Conservation (phyloP, 768 basidiomycete genomes). For the Amanita exitialis region DNA sequence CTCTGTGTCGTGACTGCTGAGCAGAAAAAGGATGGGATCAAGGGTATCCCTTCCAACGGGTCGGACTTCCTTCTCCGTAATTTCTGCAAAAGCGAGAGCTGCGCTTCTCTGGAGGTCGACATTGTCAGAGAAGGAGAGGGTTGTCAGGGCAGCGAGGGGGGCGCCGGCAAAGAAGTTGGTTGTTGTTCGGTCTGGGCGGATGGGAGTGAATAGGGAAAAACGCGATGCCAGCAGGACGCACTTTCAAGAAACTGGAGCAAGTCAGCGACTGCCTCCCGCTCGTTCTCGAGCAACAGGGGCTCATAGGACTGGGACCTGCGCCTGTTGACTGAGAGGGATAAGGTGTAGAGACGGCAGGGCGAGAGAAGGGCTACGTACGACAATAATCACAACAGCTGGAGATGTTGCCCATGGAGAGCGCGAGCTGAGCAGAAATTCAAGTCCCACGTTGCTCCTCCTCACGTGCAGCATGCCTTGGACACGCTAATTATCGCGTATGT, state of each 20-base stretch:
- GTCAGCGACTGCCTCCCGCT: constrained; percentile 97
- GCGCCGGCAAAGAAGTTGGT: constrained; percentile 98
- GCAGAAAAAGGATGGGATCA: constrained; percentile 94
- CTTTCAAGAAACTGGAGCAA: constrained; percentile 96
- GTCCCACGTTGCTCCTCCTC: constrained; percentile 4
- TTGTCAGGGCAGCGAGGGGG: constrained; percentile 88
- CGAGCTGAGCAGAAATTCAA: constrained; percentile 1
- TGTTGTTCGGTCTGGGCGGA: constrained; percentile 77
- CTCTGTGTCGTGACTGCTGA: constrained; percentile 96
- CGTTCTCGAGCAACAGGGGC: constrained; percentile 80
- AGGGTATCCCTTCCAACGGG: constrained; percentile 95
- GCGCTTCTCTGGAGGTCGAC: constrained; percentile 98
- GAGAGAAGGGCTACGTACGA: constrained; percentile 37
- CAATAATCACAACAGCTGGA: constrained; percentile 79
- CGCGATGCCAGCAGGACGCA: constrained; percentile 27
- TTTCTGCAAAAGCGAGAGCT: constrained; percentile 96
- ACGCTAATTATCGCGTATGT: neutral
- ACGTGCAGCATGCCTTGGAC: neutral
- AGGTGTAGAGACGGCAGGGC: constrained; percentile 11
- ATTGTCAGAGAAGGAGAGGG: constrained; percentile 97
- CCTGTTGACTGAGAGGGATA: constrained; percentile 48
- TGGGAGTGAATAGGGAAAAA: neutral
- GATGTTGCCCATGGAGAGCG: constrained; percentile 54
- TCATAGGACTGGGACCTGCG: constrained; percentile 83
- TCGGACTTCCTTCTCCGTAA: constrained; percentile 98